Evolutionary conservation across 1,139 yeast genomes (phyloP).

Genomic region (Geotrichum citri-aurantii): DNA sequence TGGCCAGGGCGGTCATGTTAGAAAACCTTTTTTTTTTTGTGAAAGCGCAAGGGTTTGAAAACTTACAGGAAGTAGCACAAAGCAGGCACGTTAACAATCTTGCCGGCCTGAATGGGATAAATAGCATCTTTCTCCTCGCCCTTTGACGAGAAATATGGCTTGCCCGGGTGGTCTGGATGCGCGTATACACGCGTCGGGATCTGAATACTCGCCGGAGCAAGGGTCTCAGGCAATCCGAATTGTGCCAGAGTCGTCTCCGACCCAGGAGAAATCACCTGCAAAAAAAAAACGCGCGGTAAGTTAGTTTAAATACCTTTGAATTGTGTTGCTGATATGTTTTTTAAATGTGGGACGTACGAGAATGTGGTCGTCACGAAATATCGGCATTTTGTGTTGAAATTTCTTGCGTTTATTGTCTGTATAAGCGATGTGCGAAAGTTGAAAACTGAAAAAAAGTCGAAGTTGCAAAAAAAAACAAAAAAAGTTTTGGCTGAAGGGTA

Average conservation of each 20-base stretch:
- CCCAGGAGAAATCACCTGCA: conserved; percentile 70
- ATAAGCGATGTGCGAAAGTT: neutral
- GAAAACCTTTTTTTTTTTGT: no score
- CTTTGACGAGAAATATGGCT: conserved; percentile 38
- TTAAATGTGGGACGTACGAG: conserved; percentile 27
- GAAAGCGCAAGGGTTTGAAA: neutral
- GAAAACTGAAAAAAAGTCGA: neutral
- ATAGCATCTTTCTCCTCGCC: conserved; percentile 44
- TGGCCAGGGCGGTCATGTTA: conserved; percentile 10
- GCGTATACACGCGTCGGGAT: conserved; percentile 72
- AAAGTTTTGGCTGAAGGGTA: neutral
- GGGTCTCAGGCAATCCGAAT: conserved; percentile 74
- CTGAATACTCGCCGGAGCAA: conserved; percentile 68
- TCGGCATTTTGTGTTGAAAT: conserved; percentile 42
- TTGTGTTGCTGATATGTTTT: neutral
- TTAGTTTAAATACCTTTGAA: neutral
- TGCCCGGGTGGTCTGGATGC: conserved; percentile 39
- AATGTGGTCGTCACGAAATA: conserved; percentile 56
- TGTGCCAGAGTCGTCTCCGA: conserved; percentile 67
- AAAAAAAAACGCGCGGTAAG: neutral
- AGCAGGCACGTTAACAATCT: conserved; percentile 62
- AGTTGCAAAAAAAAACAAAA: conserved; percentile 1
- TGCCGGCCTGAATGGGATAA: conserved; percentile 58
- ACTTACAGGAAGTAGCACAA: conserved; percentile 58
- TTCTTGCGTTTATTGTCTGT: neutral